These are phyloP conservation scores for Luffa acutangula DNA, from an alignment of 306 rosid genomes.

Conservation along the genomic window DNA sequence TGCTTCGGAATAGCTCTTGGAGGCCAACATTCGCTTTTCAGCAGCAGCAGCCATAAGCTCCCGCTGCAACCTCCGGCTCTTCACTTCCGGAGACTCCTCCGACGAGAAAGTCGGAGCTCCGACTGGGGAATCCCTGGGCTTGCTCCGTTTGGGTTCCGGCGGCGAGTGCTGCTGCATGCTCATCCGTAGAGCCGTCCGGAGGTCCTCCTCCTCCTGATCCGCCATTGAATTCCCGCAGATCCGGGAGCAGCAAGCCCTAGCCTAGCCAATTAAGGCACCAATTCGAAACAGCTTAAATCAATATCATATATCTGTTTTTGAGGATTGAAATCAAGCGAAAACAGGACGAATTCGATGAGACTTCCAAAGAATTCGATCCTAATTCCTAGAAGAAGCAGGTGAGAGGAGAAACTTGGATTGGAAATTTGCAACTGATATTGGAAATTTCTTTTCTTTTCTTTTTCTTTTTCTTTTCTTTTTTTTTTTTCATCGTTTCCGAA, in stretches of 20 bases:
- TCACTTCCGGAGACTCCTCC: conserved; percentile 54
- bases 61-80: conserved; percentile 54
- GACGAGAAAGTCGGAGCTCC: conserved; percentile 33
- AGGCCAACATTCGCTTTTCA: conserved; percentile 64
- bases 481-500: background rate
- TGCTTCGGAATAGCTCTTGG: conserved; percentile 12
- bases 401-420: background rate
- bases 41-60: conserved; percentile 97
- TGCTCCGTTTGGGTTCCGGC: conserved; percentile 89
- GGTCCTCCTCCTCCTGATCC: conserved; percentile 90
- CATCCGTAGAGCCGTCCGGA: conserved; percentile 74
- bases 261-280: conserved; percentile 28
- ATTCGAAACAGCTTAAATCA: conserved; percentile 8
- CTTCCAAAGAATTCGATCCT: conserved; percentile 3
- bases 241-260: conserved; percentile 18
- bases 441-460: background rate
- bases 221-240: conserved; percentile 51
- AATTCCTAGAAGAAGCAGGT: background rate
- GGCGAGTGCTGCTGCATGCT: conserved; percentile 84
- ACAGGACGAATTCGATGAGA: conserved; percentile 5
- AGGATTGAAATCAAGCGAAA: background rate
- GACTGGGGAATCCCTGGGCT: conserved; percentile 46
- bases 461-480: background rate
- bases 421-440: background rate
- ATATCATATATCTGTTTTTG: background rate